Evolutionary conservation across 2,329 filamentous ascomycete genomes (phyloP).

Genomic region (Intubia oerlemansii): DNA sequence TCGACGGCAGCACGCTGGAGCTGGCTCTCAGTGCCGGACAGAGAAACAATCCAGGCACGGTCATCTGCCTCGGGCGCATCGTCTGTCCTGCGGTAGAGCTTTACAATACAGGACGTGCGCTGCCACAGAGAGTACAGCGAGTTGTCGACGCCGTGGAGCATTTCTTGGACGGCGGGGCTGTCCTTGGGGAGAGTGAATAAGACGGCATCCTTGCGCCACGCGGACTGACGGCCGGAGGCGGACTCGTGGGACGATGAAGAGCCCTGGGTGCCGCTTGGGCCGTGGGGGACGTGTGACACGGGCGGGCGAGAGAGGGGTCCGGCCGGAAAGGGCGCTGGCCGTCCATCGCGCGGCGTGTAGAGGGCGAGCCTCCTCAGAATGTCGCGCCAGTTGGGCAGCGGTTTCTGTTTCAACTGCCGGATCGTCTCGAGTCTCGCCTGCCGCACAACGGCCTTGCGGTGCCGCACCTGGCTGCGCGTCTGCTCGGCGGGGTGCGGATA

Average conservation of each 20-base stretch:
- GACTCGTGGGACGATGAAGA: background rate
- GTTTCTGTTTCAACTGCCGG: slow-evolving; percentile 11
- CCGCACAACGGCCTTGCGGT: slow-evolving; percentile 11
- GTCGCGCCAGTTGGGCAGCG: slow-evolving; percentile 17
- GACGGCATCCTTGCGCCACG: slow-evolving; percentile 8
- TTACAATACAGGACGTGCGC: slow-evolving; percentile 10
- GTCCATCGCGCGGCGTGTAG: slow-evolving; percentile 12
- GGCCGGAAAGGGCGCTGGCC: background rate
- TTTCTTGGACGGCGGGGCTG: slow-evolving; percentile 5
- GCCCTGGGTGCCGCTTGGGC: background rate
- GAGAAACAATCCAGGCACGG: slow-evolving; percentile 8
- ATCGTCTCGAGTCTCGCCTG: slow-evolving; percentile 17
- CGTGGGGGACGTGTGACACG: background rate
- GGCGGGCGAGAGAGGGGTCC: too few species aligned
- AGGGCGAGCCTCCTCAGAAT: slow-evolving; percentile 17
- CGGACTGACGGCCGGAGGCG: background rate
- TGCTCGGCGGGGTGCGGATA: slow-evolving; percentile 10
- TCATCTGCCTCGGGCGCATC: background rate
- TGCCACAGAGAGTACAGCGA: slow-evolving; percentile 12
- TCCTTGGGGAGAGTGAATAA: slow-evolving; percentile 10
- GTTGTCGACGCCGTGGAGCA: slow-evolving; percentile 8
- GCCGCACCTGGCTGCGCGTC: slow-evolving; percentile 7
- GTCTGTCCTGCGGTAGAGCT: slow-evolving; percentile 7
- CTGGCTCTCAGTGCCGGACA: slow-evolving; percentile 8
- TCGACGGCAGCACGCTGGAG: slow-evolving; percentile 6